These are phyloP conservation scores for Dryas octopetala DNA, from an alignment of 306 rosid genomes.

Conservation along the genomic window DNA sequence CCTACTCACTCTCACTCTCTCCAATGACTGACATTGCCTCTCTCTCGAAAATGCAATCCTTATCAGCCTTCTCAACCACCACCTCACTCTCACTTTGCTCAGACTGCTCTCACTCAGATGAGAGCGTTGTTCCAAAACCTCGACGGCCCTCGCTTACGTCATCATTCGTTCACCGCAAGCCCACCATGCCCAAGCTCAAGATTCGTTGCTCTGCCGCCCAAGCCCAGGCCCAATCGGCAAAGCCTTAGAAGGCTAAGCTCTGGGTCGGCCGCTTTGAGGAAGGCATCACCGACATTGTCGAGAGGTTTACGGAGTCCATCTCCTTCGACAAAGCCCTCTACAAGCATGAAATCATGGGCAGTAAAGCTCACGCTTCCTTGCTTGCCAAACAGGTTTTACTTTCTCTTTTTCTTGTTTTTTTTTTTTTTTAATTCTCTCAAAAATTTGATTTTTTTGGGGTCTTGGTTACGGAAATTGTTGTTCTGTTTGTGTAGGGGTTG, in stretches of 20 bases:
- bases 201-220: conserved; percentile 12
- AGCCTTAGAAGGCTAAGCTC: conserved; percentile 71
- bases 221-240: conserved; percentile 11
- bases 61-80: conserved; percentile 7
- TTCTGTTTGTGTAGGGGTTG: conserved; percentile 53
- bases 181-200: conserved; percentile 24
- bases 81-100: neutral
- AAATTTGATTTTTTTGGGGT: neutral
- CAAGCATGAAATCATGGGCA: conserved; percentile 86
- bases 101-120: conserved; percentile 7
- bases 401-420: neutral
- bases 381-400: conserved; percentile 72
- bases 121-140: neutral
- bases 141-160: neutral
- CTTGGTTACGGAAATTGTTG: neutral
- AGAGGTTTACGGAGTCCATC: conserved; percentile 91
- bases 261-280: conserved; percentile 98
- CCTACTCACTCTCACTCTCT: no score
- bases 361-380: conserved; percentile 91
- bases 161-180: neutral
- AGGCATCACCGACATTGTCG: conserved; percentile 79
- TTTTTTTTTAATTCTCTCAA: no score
- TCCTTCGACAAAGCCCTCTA: conserved; percentile 77
- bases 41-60: neutral
- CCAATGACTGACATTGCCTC: no score